A percentile compares a stretch with the other conserved stretches of the same genome.
Conservation (phyloP, 2,329 filamentous ascomycete genomes). For the Neopestalotiopsis sp. region DNA sequence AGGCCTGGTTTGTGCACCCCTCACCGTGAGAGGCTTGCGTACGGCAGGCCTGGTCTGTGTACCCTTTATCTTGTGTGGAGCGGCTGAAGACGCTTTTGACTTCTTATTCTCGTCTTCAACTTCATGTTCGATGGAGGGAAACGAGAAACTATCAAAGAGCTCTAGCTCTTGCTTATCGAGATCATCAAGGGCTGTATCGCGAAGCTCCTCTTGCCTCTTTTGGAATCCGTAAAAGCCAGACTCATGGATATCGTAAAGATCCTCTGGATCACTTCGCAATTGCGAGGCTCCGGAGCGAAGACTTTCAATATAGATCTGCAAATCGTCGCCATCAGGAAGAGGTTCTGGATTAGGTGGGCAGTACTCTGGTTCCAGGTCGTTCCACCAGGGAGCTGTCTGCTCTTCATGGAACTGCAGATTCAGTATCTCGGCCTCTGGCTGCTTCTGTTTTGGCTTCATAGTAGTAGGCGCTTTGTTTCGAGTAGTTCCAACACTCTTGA, state of each 20-base stretch:
- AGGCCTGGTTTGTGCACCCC: too few relatives aligned
- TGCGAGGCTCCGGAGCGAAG: constrained; percentile 39
- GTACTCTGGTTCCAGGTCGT: constrained; percentile 82
- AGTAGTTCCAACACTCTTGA: constrained; percentile 67
- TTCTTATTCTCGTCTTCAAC: constrained; percentile 38
- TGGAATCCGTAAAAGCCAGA: too few relatives aligned
- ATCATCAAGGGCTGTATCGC: constrained; percentile 53
- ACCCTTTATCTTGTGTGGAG: constrained; percentile 15
- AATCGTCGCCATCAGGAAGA: constrained; percentile 72
- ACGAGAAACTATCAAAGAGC: constrained; percentile 67
- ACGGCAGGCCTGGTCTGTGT: background rate
- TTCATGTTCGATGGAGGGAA: constrained; percentile 58
- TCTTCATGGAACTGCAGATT: constrained; percentile 70
- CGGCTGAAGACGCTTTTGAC: constrained; percentile 28
- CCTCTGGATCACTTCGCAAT: too few relatives aligned
- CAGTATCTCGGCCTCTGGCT: constrained; percentile 56
- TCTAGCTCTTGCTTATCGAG: constrained; percentile 72
- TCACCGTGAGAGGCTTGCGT: constrained; percentile 28
- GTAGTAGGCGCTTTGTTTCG: constrained; percentile 63
- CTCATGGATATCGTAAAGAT: too few relatives aligned
- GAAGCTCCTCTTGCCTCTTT: constrained; percentile 49
- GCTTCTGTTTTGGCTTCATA: constrained; percentile 62
- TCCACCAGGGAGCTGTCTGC: constrained; percentile 50
- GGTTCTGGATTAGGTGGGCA: constrained; percentile 76
- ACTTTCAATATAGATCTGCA: constrained; percentile 58